Evolutionary conservation across 805 yeast species (phyloP), one percentile per base, ranked within the genome.

Genomic region (Metschnikowia dekortorum): DNA sequence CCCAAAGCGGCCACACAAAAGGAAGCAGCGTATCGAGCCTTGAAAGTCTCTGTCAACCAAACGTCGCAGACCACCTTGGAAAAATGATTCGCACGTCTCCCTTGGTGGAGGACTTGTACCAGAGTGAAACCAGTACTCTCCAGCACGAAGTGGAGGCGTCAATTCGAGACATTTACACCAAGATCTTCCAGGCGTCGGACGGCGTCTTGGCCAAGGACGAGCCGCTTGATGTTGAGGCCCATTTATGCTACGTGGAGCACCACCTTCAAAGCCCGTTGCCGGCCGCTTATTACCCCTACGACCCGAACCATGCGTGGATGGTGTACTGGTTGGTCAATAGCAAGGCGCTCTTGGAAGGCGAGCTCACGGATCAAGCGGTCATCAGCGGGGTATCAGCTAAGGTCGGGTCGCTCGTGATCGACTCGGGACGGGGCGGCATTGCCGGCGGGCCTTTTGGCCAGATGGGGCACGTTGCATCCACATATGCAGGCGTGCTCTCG

Each of bases 271-370:
- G 66, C 9, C 69, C 75, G 14, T 71, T 87, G 29, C 87, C 90
- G 0, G 54, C 68, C 2, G 69, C 65, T 8, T 85, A 78, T 63
- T 62, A 66, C 3, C 76, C 77, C 0, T 71, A 89, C 43, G 97
- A 92, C 66, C 94, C 97, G 0, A 87, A 94, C n/a, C 90, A 85
- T 53, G 83, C 96, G 0, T 94, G 98, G 98, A 69, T 92, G 61
- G 51, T 87, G 1, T 92, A 87, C 63, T 94, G 99, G 99, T 68
- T 85, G 6, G 62, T 79, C 41, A 89, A 89, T 62, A 74, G 69
- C 4, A 56, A 59, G 30, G 37, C 41, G 9, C 33, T 69, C 26
- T 49, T 70, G 34, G 46, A 51, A 11, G 56, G 56, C 2, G 39
- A 45, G 13, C 44, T 51, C 11, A 46, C 47, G 18, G 50, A 49